Base-by-base conservation (phyloP, 2,329 filamentous ascomycete genomes). In the Neospermospora avenae region DNA sequence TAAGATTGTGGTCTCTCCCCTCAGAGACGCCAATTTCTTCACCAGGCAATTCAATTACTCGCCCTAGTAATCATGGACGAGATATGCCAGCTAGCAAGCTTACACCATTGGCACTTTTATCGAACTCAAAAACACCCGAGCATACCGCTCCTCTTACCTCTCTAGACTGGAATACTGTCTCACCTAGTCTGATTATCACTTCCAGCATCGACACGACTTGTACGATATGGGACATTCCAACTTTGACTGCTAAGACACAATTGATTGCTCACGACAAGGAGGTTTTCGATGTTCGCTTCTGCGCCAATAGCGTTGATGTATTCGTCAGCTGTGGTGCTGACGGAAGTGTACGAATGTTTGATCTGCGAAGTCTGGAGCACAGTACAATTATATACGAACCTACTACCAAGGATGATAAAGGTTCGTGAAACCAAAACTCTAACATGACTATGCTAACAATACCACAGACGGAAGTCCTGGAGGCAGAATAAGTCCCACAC, bases 301-400 rank as follows among this genome's bases (percentile, higher is more conserved):
- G 95, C 77, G 95, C 95, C 52, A 95, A 96, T 68, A 97, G 92
- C 69, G 91, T 96, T n/a, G 95, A 99, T 71, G 93, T 98, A 1
- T 99, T 99, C 74, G 95, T 98, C 34, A 96, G 91, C 74, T 99
- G 95, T 74, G 95, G 95, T 55, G 93, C 96, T 58, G 95, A 99
- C 73, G 95, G 95, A 41, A 98, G 93, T 74, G 95, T 99, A 25
- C 86, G 95, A 69, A 99, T 99, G 95, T 99, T 99, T 76, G 95
- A 99, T 75, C 80, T 99, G 63, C 86, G 95, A 71, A 98, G 93
- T 74, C 78, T 99, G 56, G 95, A 99, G 74, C 95, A 99, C 74
- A 97, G 93, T 67, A 99, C 95, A 54, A 99, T 99, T 74, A 99
- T 99, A 65, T 99, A 99, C 74, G 95, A 99, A 75, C 95, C 95